Evolutionary conservation across 306 rosid genomes (phyloP), one percentile per base, ranked within the genome.

Genomic region (Vigna trinervia): DNA sequence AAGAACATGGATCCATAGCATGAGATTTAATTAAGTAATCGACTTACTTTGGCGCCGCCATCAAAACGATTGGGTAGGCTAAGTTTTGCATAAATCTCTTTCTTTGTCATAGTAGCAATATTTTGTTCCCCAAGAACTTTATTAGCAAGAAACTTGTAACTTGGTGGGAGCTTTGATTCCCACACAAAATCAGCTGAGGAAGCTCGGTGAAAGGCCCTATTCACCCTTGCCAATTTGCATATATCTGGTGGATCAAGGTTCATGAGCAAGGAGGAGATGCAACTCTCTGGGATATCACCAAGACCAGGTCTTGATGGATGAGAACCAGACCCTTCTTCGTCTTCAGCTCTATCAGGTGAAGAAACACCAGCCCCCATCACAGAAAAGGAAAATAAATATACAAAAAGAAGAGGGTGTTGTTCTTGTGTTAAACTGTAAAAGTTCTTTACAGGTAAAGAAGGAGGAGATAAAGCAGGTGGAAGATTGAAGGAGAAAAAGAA

Each of bases 241-340:
- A 95, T 92, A 82, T 92, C 97, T 0, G 80, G 91, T 9, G 98
- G 97, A 51, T 92, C 95, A 67, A 95, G 81, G 64, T 74, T 81
- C 75, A 46, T 77, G 6, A 92, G 69, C 47, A 95, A 19, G 2
- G 78, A 86, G 1, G 96, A 92, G 70, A 91, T 82, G 81, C 97
- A 95, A 20, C 83, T 81, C 77, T 92, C 98, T n/a, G 97, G 96
- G 7, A 95, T 64, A 80, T 92, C 92, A 39, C 88, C 88, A 12
- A 92, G 87, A 63, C 86, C 41, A 0, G 86, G 75, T 66, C 59
- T 88, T 32, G 80, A 63, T 13, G 80, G 66, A 15, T 77, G 19
- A 32, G 76, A 52, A 69, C 61, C 12, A 52, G 74, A 66, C 22
- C 68, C 78, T 60, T 66, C 45, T 17, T 75, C 65, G 0, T 20